Evolutionary conservation across 176 grass and related monocot species (phyloP).

Genomic region (Oryza officinalis): DNA sequence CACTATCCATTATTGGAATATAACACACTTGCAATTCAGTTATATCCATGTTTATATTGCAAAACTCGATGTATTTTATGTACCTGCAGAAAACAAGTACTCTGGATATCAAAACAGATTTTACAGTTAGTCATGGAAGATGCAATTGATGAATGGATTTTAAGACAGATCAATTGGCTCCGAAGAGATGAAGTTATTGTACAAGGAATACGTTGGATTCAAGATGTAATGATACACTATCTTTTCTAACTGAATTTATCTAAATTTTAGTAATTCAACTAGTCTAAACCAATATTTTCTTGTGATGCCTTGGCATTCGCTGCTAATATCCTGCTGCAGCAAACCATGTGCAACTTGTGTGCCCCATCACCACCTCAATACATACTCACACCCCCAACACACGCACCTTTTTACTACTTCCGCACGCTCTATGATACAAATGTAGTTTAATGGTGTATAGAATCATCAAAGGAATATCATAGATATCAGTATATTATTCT

Average conservation of each 20-base stretch:
- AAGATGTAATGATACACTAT: slow-evolving; percentile 68
- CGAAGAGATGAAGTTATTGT: slow-evolving; percentile 75
- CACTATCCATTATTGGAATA: slow-evolving; percentile 13
- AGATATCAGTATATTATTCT: slow-evolving; percentile 14
- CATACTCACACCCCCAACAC: no score
- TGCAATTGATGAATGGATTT: slow-evolving; percentile 99
- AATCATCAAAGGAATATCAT: not conserved
- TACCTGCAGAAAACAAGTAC: slow-evolving; percentile 78
- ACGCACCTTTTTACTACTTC: not conserved
- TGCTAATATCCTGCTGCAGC: slow-evolving; percentile 8
- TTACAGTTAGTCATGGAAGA: slow-evolving; percentile 97
- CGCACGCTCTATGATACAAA: not conserved
- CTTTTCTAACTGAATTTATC: not conserved
- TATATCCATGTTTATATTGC: slow-evolving; percentile 7
- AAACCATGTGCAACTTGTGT: slow-evolving; percentile 31
- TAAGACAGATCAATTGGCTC: slow-evolving; percentile 92
- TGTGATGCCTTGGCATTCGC: not conserved
- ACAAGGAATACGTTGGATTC: slow-evolving; percentile 81
- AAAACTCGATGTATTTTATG: slow-evolving; percentile 23
- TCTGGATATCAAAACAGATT: slow-evolving; percentile 99
- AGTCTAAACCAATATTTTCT: not conserved
- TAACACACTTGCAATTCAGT: slow-evolving; percentile 2
- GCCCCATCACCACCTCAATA: no score
- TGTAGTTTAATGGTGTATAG: not conserved
- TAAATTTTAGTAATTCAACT: not conserved